Conservation (phyloP, 371 early-diverging fungal species). For the Ordospora pajunii region DNA sequence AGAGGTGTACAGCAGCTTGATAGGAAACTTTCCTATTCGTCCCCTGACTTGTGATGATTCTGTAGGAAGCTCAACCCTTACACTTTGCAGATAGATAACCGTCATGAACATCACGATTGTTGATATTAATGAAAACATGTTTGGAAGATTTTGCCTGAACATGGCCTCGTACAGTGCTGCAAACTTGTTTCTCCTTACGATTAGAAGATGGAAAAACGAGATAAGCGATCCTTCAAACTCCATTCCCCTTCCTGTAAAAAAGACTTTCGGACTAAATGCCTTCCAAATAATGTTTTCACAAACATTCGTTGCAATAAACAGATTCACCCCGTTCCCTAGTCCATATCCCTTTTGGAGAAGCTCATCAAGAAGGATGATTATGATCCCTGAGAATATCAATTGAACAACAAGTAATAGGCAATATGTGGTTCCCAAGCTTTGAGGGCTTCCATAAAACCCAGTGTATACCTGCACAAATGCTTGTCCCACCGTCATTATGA, state of each 20-base stretch:
- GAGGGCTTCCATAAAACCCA: slow-evolving; percentile 90
- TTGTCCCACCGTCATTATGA: slow-evolving; percentile 87
- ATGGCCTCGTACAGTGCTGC: slow-evolving; percentile 92
- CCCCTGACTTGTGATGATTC: slow-evolving; percentile 87
- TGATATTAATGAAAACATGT: slow-evolving; percentile 78
- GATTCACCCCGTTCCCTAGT: slow-evolving; percentile 94
- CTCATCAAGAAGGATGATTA: slow-evolving; percentile 94
- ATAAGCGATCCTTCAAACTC: slow-evolving; percentile 97
- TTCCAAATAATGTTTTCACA: slow-evolving; percentile 99
- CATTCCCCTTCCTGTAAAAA: slow-evolving; percentile 87
- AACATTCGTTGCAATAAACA: slow-evolving; percentile 97
- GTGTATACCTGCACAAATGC: slow-evolving; percentile 89
- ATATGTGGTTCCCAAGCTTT: slow-evolving; percentile 79
- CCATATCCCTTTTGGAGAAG: slow-evolving; percentile 99
- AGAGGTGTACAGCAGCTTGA: slow-evolving; percentile 97
- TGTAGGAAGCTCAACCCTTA: slow-evolving; percentile 94
- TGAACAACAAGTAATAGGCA: slow-evolving; percentile 84
- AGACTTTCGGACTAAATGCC: slow-evolving; percentile 84
- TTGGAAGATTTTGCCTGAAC: slow-evolving; percentile 87
- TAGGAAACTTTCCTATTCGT: slow-evolving; percentile 85
- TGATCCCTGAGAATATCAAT: slow-evolving; percentile 84
- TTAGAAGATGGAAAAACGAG: slow-evolving; percentile 80
- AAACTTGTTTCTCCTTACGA: slow-evolving; percentile 87
- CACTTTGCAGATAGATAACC: slow-evolving; percentile 95
- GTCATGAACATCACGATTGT: slow-evolving; percentile 80